Evolutionary conservation across 352 stramenopile species (phyloP), one percentile per base, ranked within the genome.

Genomic region (Pythium aphanidermatum): DNA sequence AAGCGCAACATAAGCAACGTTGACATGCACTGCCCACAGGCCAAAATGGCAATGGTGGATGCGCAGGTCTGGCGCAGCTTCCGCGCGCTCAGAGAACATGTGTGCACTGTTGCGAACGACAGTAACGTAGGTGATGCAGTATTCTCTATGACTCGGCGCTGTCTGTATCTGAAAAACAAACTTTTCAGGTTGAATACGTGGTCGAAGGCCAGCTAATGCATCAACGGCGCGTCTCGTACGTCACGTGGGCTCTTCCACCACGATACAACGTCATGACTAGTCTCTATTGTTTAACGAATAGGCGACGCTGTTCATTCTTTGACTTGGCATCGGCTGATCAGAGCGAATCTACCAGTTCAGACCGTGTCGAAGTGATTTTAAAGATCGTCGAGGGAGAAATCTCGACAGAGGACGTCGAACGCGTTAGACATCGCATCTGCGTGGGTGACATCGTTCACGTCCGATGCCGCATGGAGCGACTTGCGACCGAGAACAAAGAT

Each of bases 131-230:
- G 16, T 39, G 13, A 40, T 24, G 11, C 31, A 16, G 4, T 21
- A 19, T 10, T 2, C 1, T 26, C n/a, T 11, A 14, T 13, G 24
- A 4, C 37, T 7, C 23, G 5, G 21, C n/a, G 8, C 5, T 28
- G 11, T 49, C 11, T 51, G 20, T 11, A 52, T 29, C 25, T 16
- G 23, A n/a, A n/a, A n/a, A n/a, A n/a, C n/a, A n/a, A n/a, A n/a
- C n/a, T n/a, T n/a, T n/a, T n/a, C n/a, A n/a, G n/a, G 20, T n/a
- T 21, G 60, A 83, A 39, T 50, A 75, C n/a, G 40, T 62, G 0
- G 74, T 92, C 14, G 58, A 89, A 58, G 80, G 76, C 1, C 76
- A 86, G 45, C 65, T 92, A 11, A 75, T 87, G 70, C 80, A 88
- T 48, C 60, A 75, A 51, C 74, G 80, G 0, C 73, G 76, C 21